phyloP scores from a whole-genome alignment of 306 rosid species.

The Gleditsia sinensis region DNA sequence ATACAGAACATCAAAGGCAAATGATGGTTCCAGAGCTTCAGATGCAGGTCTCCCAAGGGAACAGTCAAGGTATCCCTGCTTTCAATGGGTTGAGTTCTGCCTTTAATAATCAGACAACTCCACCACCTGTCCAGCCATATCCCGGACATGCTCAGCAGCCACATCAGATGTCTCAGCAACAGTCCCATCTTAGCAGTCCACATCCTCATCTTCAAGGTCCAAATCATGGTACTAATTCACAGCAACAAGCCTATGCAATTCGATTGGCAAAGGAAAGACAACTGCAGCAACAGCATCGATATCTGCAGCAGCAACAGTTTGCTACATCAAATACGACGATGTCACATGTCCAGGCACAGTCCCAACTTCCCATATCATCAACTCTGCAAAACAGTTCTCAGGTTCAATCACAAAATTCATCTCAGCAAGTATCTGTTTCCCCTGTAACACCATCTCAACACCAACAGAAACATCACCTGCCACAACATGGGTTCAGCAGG shows the following conservation, averaged over 20 bases:
- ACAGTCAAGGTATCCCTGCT: constrained; percentile 69
- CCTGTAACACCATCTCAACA: constrained; percentile 75
- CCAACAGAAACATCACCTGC: constrained; percentile 84
- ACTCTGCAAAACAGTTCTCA: constrained; percentile 71
- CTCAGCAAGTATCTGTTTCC: constrained; percentile 65
- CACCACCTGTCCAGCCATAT: constrained; percentile 70
- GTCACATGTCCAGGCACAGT: constrained; percentile 65
- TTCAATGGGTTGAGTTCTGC: constrained; percentile 80
- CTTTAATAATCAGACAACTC: constrained; percentile 75
- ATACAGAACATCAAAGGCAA: constrained; percentile 86
- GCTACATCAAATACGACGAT: constrained; percentile 64
- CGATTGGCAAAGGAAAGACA: constrained; percentile 80
- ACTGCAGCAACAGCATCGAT: constrained; percentile 73
- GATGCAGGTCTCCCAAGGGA: constrained; percentile 79
- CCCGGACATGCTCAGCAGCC: constrained; percentile 80
- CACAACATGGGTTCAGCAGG: constrained; percentile 77
- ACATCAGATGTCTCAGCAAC: constrained; percentile 79
- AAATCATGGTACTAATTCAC: constrained; percentile 66
- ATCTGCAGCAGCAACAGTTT: constrained; percentile 75
- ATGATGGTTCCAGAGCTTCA: constrained; percentile 79
- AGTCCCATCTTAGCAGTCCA: constrained; percentile 66
- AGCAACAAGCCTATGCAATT: constrained; percentile 71
- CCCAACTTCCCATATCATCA: constrained; percentile 75
- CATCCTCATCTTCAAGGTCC: constrained; percentile 83
- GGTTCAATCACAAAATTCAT: constrained; percentile 64